These are phyloP conservation scores for Pythium sp. DNA, from an alignment of 352 stramenopile genomes.

Conservation along the genomic window DNA sequence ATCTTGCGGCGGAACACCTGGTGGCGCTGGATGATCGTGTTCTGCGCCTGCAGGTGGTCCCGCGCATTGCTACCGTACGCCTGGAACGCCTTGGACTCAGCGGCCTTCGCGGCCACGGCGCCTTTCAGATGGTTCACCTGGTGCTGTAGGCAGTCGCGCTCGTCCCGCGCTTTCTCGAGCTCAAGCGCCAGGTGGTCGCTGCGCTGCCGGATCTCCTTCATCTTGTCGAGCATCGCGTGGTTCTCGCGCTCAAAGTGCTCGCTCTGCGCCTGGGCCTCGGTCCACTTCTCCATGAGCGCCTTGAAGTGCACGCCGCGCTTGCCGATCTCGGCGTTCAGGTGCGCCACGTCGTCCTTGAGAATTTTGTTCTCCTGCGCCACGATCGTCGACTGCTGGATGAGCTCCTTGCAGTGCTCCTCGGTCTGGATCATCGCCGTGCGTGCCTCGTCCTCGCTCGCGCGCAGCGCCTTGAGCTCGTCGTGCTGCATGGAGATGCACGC, in stretches of 20 bases:
- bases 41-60: conserved; percentile 59
- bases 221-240: conserved; percentile 48
- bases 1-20: conserved; percentile 51
- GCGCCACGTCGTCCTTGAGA: conserved; percentile 47
- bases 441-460: conserved; percentile 34
- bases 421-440: conserved; percentile 34
- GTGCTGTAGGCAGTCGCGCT: conserved; percentile 63
- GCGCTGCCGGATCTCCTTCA: conserved; percentile 40
- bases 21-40: conserved; percentile 51
- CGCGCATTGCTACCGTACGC: conserved; percentile 59
- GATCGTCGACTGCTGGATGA: conserved; percentile 45
- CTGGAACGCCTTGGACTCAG: conserved; percentile 71
- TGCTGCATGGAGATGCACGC: conserved; percentile 77
- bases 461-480: conserved; percentile 60
- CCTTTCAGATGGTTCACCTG: conserved; percentile 74
- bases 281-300: conserved; percentile 73
- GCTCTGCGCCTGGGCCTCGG: conserved; percentile 56
- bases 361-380: conserved; percentile 53
- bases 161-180: conserved; percentile 45
- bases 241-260: conserved; percentile 55
- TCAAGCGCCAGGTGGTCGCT: conserved; percentile 37
- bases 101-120: conserved; percentile 60
- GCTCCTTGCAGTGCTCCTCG: conserved; percentile 44
- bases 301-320: conserved; percentile 60
- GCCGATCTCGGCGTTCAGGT: conserved; percentile 51